Evolutionary conservation across 2,329 filamentous ascomycete genomes (phyloP), one percentile per base, ranked within the genome.

Genomic region (Hypoxylon sp.): DNA sequence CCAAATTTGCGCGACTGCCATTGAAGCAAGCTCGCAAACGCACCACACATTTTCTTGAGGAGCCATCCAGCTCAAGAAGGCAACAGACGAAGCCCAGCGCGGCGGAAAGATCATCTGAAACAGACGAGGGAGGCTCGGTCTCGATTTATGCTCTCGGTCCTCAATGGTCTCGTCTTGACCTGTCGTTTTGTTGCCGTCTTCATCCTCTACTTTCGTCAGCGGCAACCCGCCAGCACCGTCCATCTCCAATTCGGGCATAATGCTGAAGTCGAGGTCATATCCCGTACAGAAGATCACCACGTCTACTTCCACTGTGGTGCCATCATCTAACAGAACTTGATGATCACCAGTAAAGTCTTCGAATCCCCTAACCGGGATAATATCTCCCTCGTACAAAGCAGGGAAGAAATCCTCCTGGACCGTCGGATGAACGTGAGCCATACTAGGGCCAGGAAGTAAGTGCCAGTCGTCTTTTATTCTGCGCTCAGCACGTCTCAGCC

Each of bases 1-100:
- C 64, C 66, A 70, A 4, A 57, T 71, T 69, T 60, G 80, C 80
- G 10, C 82, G 79, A 23, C 75, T 81, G 19, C 76, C 80, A 51
- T 82, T 81, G 69, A 78, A 81, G 64, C 82, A 71, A 23, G 63
- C 21, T 73, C 72, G 17, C 61, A 60, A 0, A 73, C 61, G 50
- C 66, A 62, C 73, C 73, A 74, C 19, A 67, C 67, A 23, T 58
- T 66, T 55, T 74, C 71, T 21, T 68, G 68, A 1, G 73, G 70
- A 7, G 69, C 51, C 45, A 70, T 66, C 65, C 65, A 74, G 56
- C 71, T 73, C 23, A 73, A 23, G 11, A 74, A 66, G 11, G 70
- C 71, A 21, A 71, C 43, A 5, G 73, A 73, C 13, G 70, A 70
- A 3, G 71, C 71, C 60, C 68, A 71, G 5, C 68, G 67, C 1